Base-by-base conservation (phyloP, 1,284 basidiomycete genomes). In the Apiotrichum siamense region DNA sequence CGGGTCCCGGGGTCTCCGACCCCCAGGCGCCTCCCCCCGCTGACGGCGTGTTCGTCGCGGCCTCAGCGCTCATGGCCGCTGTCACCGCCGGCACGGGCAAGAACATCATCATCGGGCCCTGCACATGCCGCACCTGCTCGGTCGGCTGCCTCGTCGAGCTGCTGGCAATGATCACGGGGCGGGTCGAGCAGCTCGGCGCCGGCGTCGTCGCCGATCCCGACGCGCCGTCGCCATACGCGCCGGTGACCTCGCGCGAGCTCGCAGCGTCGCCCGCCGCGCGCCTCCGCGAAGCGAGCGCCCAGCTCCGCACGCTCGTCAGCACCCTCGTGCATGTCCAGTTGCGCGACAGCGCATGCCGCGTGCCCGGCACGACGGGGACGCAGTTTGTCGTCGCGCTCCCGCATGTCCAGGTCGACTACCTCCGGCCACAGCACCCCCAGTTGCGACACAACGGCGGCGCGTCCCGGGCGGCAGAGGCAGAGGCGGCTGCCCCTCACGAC, bases 91-190 rank as follows among this genome's bases (percentile, higher is more conserved):
- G 11, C 1, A 26, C 27, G 5, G 41, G 41, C 17, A 29, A 31
- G 27, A 43, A 43, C 27, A 29, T 43, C 18, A 43, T 43, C 18
- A 43, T 43, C 20, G 41, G 41, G 15, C 41, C 41, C 6, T 43
- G 41, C 13, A 43, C 41, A 3, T 43, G 41, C 18, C 41, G 27
- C 3, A 43, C 41, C n/a, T 43, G 41, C 17, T 31, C 27, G 12
- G 29, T 43, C 11, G 41, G 41, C 6, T 43, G 41, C 32, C 29
- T 43, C 7, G 41, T 43, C 27, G 41, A 26, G 7, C 41, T 43
- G 10, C 18, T 43, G 7, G 41, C 41, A 17, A 43, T 43, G 41
- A 27, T 29, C 4, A 31, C 41, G 17, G 41, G 41, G n/a, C 26
- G 41, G 9, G 41, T 43, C 7, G 41, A 43, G 20, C 41, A 43